These are phyloP conservation scores for Teunomyces gatunensis DNA, from an alignment of 805 yeast genomes.

Conservation along the genomic window DNA sequence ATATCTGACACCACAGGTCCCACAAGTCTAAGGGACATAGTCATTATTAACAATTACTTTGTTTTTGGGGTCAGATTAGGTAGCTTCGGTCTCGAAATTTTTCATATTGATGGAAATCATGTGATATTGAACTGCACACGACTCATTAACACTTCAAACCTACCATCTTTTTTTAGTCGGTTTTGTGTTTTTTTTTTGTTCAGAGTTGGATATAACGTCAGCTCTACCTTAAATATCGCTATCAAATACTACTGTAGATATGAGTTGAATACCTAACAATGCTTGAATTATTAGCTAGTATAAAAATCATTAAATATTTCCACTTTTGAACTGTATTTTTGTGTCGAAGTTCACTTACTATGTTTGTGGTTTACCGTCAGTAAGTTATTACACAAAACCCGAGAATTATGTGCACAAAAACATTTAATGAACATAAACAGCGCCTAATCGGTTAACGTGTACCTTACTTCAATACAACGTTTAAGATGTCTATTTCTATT, in stretches of 20 bases:
- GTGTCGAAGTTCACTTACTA: not conserved
- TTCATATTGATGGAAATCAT: constrained; percentile 4
- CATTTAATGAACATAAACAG: constrained; percentile 1
- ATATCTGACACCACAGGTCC: constrained; percentile 9
- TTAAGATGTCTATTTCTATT: constrained; percentile 14
- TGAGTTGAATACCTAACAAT: no score
- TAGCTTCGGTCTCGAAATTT: constrained; percentile 1
- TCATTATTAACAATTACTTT: constrained; percentile 13
- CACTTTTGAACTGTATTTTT: not conserved
- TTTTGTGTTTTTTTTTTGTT: not conserved
- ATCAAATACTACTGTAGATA: no score
- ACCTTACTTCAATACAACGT: not conserved
- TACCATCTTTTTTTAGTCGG: not conserved
- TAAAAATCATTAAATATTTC: not conserved
- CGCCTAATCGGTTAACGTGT: constrained; percentile 1
- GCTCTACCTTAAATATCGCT: no score
- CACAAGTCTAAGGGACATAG: constrained; percentile 21
- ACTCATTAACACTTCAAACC: not conserved
- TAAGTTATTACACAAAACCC: not conserved
- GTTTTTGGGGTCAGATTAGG: not conserved
- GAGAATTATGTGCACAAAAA: constrained; percentile 1
- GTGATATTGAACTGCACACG: constrained; percentile 1
- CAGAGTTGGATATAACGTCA: no score
- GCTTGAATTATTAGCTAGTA: not conserved
- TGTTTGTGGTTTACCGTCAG: not conserved